These are phyloP conservation scores for Asterochloris sp. DNA, from an alignment of 139 green algal species.

Conservation along the genomic window DNA sequence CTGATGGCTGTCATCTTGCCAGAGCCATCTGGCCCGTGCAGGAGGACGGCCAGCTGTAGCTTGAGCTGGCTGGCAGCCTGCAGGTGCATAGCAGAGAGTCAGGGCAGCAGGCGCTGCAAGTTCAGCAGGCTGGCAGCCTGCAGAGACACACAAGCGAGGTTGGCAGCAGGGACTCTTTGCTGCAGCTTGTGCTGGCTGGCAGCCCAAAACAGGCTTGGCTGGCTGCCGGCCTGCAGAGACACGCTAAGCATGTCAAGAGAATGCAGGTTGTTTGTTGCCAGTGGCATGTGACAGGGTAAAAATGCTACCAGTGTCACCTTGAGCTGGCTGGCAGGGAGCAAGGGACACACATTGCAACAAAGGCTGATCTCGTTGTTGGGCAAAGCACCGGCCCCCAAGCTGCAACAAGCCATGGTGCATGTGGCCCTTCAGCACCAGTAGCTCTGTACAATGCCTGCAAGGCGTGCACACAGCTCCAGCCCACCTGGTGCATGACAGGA, in stretches of 20 bases:
- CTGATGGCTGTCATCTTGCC: conserved; percentile 48
- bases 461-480: background rate
- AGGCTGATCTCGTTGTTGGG: background rate
- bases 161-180: background rate
- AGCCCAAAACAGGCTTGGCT: background rate
- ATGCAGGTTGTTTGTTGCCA: background rate
- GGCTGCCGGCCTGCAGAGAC: background rate
- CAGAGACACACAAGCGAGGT: background rate
- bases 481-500: conserved; percentile 33
- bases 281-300: background rate
- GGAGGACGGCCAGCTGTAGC: conserved; percentile 48
- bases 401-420: background rate
- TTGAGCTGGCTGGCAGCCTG: conserved; percentile 3
- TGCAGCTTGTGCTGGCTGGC: background rate
- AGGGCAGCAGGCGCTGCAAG: background rate
- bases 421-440: background rate
- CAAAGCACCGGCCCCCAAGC: background rate
- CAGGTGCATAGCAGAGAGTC: background rate
- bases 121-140: background rate
- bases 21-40: conserved; percentile 58
- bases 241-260: background rate
- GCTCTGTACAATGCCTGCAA: too few species aligned
- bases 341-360: background rate
- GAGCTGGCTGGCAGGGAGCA: background rate
- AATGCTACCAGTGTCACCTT: background rate